These are phyloP conservation scores for Pichia cephalocereana DNA, from an alignment of 805 yeast genomes.

Conservation along the genomic window DNA sequence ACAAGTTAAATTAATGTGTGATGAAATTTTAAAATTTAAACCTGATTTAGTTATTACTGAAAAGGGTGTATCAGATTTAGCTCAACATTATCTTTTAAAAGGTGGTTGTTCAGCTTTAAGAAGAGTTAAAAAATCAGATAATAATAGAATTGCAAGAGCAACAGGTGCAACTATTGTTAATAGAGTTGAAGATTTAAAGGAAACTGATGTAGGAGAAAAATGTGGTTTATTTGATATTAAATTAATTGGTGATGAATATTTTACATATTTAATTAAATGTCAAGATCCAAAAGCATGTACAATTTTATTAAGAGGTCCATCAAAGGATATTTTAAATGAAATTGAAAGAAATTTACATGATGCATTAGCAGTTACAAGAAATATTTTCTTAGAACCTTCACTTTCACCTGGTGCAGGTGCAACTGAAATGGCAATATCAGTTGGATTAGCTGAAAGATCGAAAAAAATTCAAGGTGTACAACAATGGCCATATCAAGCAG, in stretches of 20 bases:
- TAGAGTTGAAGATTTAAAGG: slow-evolving; percentile 89
- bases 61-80: slow-evolving; percentile 96
- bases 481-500: slow-evolving; percentile 99
- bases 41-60: slow-evolving; percentile 96
- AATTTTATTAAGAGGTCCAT: slow-evolving; percentile 86
- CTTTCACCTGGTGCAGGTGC: slow-evolving; percentile 99
- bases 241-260: slow-evolving; percentile 95
- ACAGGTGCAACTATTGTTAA: slow-evolving; percentile 97
- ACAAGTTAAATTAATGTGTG: slow-evolving; percentile 84
- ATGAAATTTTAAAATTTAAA: slow-evolving; percentile 69
- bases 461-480: slow-evolving; percentile 88
- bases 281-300: slow-evolving; percentile 89
- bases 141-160: slow-evolving; percentile 92
- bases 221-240: slow-evolving; percentile 93
- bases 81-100: slow-evolving; percentile 90
- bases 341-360: slow-evolving; percentile 95
- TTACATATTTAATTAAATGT: slow-evolving; percentile 75
- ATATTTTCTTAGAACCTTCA: slow-evolving; percentile 89
- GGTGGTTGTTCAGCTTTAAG: slow-evolving; percentile 90
- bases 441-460: slow-evolving; percentile 79
- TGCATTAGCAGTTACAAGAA: slow-evolving; percentile 96
- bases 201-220: slow-evolving; percentile 76
- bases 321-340: slow-evolving; percentile 93
- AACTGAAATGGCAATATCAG: slow-evolving; percentile 96
- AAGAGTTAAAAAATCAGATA: slow-evolving; percentile 91